Base-by-base conservation (phyloP, 306 rosid genomes). In the Malus sylvestris region DNA sequence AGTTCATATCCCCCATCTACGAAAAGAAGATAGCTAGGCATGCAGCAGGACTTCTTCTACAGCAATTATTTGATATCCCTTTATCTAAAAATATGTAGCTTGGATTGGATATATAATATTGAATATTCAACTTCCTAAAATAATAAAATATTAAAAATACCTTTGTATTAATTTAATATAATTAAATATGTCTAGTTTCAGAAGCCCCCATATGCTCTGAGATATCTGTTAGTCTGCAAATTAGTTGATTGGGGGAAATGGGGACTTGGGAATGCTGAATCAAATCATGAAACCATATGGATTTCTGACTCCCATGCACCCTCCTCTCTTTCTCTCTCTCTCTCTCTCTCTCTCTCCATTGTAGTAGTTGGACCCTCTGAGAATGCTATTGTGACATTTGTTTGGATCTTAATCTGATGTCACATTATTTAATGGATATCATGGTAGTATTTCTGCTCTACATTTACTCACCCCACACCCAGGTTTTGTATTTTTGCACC, bases 251-350 rank as follows among this genome's bases (percentile, higher is more conserved):
- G 93, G 92, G 40, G 60, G 76, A 71, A 78, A 78, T 8, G 79
- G 86, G 78, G 80, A 61, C 19, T 70, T 87, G 79, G 92, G 86
- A 86, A 82, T 87, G 76, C 74, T 84, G 72, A 80, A 87, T 85
- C 83, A 89, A 89, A 88, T 87, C 85, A 91, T 89, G 94, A 65
- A 85, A 63, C 22, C 67, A 74, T 65, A 79, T 80, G 77, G 78
- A 35, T 87, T 88, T 91, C 86, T 85, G 94, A 89, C 83, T 89
- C 87, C 53, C 53, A 14, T 5, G 9, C 42, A 38, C 42, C 42
- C 42, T 38, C 2, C 6, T 4, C 6, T 12, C 18, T 13, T 9
- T 27, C 38, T 27, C n/a, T 25, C 67, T 67, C 83, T 55, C 63
- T 27, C 35, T 27, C 20, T 25, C 67, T 25, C 25, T 25, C 25